Percentiles rank a stretch among this genome's conserved stretches.
Evolutionary conservation across 2,329 filamentous ascomycete genomes (phyloP).

Genomic region (Talaromyces sp.): DNA sequence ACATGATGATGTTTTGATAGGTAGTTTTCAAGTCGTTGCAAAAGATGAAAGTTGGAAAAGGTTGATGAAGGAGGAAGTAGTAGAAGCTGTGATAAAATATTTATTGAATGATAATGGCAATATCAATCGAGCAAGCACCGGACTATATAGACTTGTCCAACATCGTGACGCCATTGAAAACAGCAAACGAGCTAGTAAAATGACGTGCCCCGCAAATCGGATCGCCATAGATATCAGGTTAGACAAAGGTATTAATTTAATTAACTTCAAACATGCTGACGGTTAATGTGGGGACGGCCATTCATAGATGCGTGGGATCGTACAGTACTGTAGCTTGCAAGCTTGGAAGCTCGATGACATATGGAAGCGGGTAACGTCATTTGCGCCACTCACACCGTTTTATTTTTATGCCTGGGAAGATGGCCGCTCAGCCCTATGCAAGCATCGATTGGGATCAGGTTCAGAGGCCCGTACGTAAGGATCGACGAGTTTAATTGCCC

Average conservation of each 20-base stretch:
- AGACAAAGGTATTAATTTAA: neutral
- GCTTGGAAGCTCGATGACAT: neutral
- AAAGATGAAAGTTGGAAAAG: neutral
- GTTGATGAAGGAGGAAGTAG: neutral
- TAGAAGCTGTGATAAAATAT: neutral
- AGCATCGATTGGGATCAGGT: neutral
- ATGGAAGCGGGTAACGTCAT: neutral
- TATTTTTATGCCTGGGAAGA: neutral
- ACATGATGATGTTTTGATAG: conserved; percentile 12
- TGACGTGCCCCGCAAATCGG: conserved; percentile 2
- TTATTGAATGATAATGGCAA: neutral
- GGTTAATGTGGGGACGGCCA: neutral
- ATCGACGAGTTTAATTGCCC: neutral
- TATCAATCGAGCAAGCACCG: neutral
- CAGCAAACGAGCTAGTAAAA: neutral
- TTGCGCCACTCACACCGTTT: neutral
- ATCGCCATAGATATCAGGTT: neutral
- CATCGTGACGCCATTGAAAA: conserved; percentile 1
- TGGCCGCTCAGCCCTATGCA: conserved; percentile 2
- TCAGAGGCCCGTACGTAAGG: neutral
- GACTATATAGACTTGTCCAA: neutral
- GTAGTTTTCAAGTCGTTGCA: neutral
- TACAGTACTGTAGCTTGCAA: neutral
- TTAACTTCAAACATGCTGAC: neutral
- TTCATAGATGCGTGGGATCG: neutral